Evolutionary conservation across 805 yeast genomes (phyloP).

Genomic region (Starmerella roubikii): DNA sequence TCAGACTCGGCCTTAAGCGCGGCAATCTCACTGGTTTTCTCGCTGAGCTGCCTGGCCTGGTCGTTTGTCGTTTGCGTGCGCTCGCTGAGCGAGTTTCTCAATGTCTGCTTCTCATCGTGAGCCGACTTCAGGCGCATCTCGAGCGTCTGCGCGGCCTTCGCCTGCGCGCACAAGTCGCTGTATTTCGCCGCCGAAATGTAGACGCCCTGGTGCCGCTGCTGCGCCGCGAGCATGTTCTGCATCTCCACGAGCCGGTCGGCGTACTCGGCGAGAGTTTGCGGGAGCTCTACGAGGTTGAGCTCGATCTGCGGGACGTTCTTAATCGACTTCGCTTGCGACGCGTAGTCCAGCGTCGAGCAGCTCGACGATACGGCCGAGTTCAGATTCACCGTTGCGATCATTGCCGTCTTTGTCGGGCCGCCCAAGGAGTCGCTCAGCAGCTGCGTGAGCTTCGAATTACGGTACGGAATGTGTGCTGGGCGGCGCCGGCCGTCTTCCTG

Average conservation of each 20-base stretch:
- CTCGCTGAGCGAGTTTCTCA: too few species aligned
- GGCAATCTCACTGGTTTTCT: too few species aligned
- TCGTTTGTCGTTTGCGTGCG: too few species aligned
- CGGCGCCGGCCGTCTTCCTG: background rate
- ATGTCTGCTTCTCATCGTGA: too few species aligned
- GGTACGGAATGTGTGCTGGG: constrained; percentile 46
- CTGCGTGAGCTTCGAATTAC: constrained; percentile 72
- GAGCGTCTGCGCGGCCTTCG: too few species aligned
- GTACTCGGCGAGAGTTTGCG: constrained; percentile 37
- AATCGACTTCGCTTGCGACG: constrained; percentile 72
- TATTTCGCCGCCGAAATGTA: constrained; percentile 42
- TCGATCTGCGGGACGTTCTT: constrained; percentile 58
- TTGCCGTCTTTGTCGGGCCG: constrained; percentile 73
- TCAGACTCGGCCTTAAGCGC: too few species aligned
- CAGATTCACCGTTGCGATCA: constrained; percentile 80
- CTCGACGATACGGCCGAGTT: constrained; percentile 63
- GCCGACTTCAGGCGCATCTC: too few species aligned
- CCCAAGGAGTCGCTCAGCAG: constrained; percentile 74
- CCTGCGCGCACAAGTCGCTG: constrained; percentile 23
- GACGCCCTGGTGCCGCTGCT: constrained; percentile 57
- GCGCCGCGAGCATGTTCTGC: constrained; percentile 46
- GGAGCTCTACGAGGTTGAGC: constrained; percentile 44
- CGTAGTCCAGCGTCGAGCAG: constrained; percentile 75
- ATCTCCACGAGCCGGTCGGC: constrained; percentile 42
- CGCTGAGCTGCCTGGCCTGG: too few species aligned